Evolutionary conservation across 352 stramenopile genomes (phyloP), one percentile per base, ranked within the genome.

Genomic region (Sclerospora graminicola): DNA sequence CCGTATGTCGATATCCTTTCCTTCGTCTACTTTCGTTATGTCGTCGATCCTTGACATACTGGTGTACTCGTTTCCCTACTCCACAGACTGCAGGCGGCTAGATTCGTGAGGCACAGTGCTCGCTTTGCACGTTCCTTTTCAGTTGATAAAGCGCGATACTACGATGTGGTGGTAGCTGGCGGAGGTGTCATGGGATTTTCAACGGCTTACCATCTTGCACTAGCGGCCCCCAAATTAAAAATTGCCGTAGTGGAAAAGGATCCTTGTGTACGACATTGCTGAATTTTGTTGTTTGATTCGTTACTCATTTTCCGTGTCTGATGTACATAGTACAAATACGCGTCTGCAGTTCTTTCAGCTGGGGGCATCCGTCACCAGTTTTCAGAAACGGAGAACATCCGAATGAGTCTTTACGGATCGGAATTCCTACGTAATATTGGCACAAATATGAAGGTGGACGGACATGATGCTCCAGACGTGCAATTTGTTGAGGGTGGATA

Each of bases 101-200:
- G 31, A 14, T 10, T 64, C 18, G 21, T 28, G 10, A 52, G 50
- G 10, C 37, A 45, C 16, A 13, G 33, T 10, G 41, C 63, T 36
- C 58, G 54, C 45, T 67, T 54, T 28, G 42, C 53, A 19, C 60
- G 57, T 31, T 54, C 41, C 34, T 28, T 45, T 37, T 49, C 50
- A 27, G 59, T 40, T 54, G 29, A 35, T 14, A 50, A 55, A 26
- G 40, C 37, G 33, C 60, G 59, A 8, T 68, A 75, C 47, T 89
- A 87, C 35, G 80, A 92, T 48, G 77, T 92, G 31, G 63, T 89
- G 27, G 77, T 92, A 37, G 66, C 72, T 15, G 80, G 80, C 14
- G 80, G 77, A 29, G 73, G 80, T 9, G 80, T 89, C 60, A 88
- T 92, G 75, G 80, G 80, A 41, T 87, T 74, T 58, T 92, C 80